Base-by-base conservation (phyloP, 768 basidiomycete genomes). In the Hemileccinum rubropunctum region DNA sequence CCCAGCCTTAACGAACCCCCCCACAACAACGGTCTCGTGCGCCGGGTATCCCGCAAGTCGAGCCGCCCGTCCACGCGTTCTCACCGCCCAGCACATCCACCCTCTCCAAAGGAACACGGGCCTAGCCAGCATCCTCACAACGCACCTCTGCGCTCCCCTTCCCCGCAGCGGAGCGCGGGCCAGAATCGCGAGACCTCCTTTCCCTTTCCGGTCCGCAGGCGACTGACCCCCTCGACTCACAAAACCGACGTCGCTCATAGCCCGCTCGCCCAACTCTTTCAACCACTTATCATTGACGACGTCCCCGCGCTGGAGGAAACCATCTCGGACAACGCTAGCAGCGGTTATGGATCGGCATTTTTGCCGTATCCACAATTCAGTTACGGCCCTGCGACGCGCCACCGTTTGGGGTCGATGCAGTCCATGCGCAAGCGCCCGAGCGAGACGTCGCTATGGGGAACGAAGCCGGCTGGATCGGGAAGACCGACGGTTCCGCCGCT, bases 231-330 rank as follows among this genome's bases (percentile, higher is more conserved):
- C 6, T 65, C 62, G 21, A 35, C 45, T 21, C 53, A 54, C 28
- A 62, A 42, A 46, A 28, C 42, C 6, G 68, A 68, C 23, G 42
- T 60, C 10, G 57, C 66, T 2, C 75, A 76, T 15, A 73, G 67
- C 42, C 88, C 90, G 14, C 74, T 91, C 3, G 86, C 86, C 2
- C 86, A 88, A 61, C 72, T 88, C 13, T 91, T 80, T 62, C 84
- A 84, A 48, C 86, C 88, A 12, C 54, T 90, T 17, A 46, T 82
- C 6, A 69, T 86, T 14, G 80, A 83, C 44, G 78, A 80, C 2
- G 67, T 17, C 11, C 40, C 73, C 17, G 67, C 70, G 8, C 59
- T 61, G 2, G 62, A 68, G 38, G 71, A 73, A 48, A 68, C 72
- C 13, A 50, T 44, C 9, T 52, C 51, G 13, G 58, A 61, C 28